Base-by-base conservation (phyloP, 768 basidiomycete genomes). In the Boletus rubroflammeus region DNA sequence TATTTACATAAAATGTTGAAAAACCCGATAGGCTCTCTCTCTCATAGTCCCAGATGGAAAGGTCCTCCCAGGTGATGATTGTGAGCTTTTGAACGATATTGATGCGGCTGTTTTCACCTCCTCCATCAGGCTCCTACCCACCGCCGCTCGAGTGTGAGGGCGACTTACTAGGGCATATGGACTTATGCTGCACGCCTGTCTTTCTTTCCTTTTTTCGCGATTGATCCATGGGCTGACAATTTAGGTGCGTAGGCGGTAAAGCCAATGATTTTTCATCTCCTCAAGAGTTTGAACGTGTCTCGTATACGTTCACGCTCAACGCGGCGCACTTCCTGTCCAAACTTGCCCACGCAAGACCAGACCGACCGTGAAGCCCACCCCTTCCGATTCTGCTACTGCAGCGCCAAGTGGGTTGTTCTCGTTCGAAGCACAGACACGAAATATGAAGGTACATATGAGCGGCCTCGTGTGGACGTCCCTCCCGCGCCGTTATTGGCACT, bases 331-430 rank as follows among this genome's bases (percentile, higher is more conserved):
- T 67, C 59, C 28, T 67, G 6, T 59, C 56, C 46, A 63, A 55
- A 21, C 52, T 67, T 10, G 59, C 39, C 17, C 51, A 61, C 54
- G n/a, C 38, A 55, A 46, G 38, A 25, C 28, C 47, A 50, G 32
- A 17, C 32, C 1, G 53, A 28, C n/a, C 34, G 15, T 25, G 35
- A n/a, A 3, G 5, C 28, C 34, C 61, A 52, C 0, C 62, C 59
- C 1, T 56, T 67, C 40, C 58, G 63, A 28, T 67, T 67, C 51
- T 67, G 66, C 51, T 67, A 67, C 49, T 67, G 59, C 53, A 67
- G 66, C 48, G 38, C 41, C 42, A 67, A 67, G 26, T 52, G 61
- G 57, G 63, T 21, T 58, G 38, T 61, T 62, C 41, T 49, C 54
- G 36, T 59, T 51, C 10, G 66, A 67, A 29, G 53, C 61, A 1